Percentiles rank a stretch among this genome's conserved stretches.
Evolutionary conservation across 192 early-diverging fungal species (phyloP).

Genomic region (Pecoramyces ruminantium): DNA sequence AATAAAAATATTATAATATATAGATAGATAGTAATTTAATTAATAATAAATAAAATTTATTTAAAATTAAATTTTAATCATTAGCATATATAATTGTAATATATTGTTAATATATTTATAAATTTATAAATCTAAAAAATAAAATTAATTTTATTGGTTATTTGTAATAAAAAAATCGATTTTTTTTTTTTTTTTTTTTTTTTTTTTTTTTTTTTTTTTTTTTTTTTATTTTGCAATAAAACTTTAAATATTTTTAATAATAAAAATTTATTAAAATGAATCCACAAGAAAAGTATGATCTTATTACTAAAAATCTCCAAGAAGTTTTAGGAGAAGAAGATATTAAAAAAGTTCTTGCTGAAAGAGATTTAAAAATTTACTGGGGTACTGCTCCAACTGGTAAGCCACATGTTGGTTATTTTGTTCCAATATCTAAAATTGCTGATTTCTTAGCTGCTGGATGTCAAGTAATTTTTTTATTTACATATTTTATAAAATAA

Average conservation of each 20-base stretch:
- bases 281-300: slow-evolving; percentile 26
- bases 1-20: too few species aligned
- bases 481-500: slow-evolving; percentile 5
- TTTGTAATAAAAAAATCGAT: too few species aligned
- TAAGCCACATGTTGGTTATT: slow-evolving; percentile 92
- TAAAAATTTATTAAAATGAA: background rate
- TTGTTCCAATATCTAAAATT: slow-evolving; percentile 93
- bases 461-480: slow-evolving; percentile 39
- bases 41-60: too few species aligned
- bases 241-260: background rate
- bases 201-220: too few species aligned
- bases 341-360: slow-evolving; percentile 63
- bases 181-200: too few species aligned
- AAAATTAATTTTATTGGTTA: too few species aligned
- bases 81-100: too few species aligned
- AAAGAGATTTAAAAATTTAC: slow-evolving; percentile 85
- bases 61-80: too few species aligned
- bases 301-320: slow-evolving; percentile 87
- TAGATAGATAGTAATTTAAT: too few species aligned
- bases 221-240: too few species aligned
- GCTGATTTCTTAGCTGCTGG: slow-evolving; percentile 89
- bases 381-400: slow-evolving; percentile 97
- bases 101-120: too few species aligned
- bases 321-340: slow-evolving; percentile 80
- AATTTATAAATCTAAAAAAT: too few species aligned